Evolutionary conservation across 1,284 basidiomycete genomes (phyloP), one percentile per base, ranked within the genome.

Genomic region (Melampsora americana): DNA sequence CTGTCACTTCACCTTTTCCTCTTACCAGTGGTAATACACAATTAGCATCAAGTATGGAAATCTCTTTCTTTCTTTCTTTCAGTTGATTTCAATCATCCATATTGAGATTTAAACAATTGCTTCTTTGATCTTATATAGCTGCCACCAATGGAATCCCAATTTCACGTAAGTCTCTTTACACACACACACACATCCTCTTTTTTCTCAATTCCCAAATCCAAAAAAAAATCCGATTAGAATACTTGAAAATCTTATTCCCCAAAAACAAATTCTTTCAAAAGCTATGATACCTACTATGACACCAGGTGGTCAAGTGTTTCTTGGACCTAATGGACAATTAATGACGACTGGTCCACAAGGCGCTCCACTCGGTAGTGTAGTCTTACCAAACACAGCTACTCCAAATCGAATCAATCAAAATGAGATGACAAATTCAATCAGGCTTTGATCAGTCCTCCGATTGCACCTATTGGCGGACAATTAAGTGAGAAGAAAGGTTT

Each of bases 261-360:
- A 48, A 48, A 48, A 48, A 12, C 14, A n/a, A 12, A 48, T n/a
- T n/a, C n/a, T n/a, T n/a, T n/a, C 14, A 48, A n/a, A n/a, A 48
- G 14, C 46, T 48, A n/a, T n/a, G 46, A n/a, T 48, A n/a, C 46
- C 7, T 3, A 35, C 35, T 35, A 35, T 35, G 50, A 5, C n/a
- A 12, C 20, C 53, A n/a, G 53, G 53, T 12, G 20, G 53, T 6
- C 18, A n/a, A 56, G 53, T 56, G 20, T 56, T 23, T 56, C n/a
- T 56, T n/a, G 53, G 53, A 23, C 53, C 53, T 23, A 56, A n/a
- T 28, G 53, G 53, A n/a, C 53, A 56, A 56, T 56, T 56, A 23
- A 56, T 56, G 53, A 56, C 53, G 18, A 20, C 9, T 23, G 4
- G 2, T 23, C 53, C 53, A 23, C 53, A 56, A 56, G 53, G 53